A percentile compares a stretch with the other conserved stretches of the same genome.
Conservation (phyloP, 2,329 filamentous ascomycete species). For the Fonsecaea monophora region DNA sequence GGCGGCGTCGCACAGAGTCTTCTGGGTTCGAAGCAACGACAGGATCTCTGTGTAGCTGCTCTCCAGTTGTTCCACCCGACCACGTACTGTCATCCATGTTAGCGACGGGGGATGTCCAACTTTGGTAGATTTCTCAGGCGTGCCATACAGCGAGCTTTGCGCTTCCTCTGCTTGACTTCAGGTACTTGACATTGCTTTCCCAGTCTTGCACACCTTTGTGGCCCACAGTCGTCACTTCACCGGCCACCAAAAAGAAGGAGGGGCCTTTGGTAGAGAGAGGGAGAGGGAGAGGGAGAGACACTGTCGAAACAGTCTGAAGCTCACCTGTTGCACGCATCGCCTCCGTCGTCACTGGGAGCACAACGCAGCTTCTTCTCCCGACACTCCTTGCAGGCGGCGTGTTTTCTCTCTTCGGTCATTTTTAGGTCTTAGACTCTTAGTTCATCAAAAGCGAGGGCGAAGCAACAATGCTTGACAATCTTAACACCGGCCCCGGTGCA, state of each 20-base stretch:
- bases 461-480: conserved; percentile 3
- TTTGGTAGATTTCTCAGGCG: not conserved
- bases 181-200: conserved; percentile 28
- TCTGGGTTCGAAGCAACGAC: conserved; percentile 21
- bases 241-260: not conserved
- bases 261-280: too few species aligned
- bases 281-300: too few species aligned
- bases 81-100: conserved; percentile 19
- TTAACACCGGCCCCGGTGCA: conserved; percentile 13
- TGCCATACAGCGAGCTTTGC: conserved; percentile 24
- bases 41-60: conserved; percentile 31
- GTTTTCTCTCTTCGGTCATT: conserved; percentile 30
- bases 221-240: not conserved
- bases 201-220: conserved; percentile 23
- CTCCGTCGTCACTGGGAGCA: conserved; percentile 17
- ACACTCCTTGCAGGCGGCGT: conserved; percentile 28
- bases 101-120: not conserved
- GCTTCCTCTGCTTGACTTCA: conserved; percentile 32
- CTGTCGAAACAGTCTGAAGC: not conserved
- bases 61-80: conserved; percentile 31
- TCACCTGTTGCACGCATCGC: conserved; percentile 24
- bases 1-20: not conserved
- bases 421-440: not conserved
- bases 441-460: not conserved
- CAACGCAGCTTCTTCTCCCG: conserved; percentile 31